Evolutionary conservation across 2,329 filamentous ascomycete species (phyloP), one percentile per base, ranked within the genome.

Genomic region (Scytalidium sp.): DNA sequence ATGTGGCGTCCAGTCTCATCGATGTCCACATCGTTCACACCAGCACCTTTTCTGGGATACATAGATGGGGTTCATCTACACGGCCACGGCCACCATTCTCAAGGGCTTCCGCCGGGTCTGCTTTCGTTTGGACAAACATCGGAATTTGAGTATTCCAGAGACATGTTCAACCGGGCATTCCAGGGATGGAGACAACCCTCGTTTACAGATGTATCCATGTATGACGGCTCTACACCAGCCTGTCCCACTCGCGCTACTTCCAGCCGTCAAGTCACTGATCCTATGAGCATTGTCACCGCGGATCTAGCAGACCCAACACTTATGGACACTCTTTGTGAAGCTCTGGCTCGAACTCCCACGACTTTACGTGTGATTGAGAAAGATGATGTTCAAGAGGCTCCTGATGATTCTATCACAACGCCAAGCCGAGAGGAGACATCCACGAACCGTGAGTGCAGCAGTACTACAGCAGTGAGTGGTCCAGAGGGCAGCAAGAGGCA

Each of bases 1-100:
- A 88, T 90, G 84, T 89, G 83, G 84, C 74, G 74, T 19, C 75
- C 75, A 32, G 66, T 70, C 17, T 67, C 72, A 13, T 67, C 71
- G 52, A 66, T 70, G 22, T 55, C 61, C 40, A 56, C 68, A 27
- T 61, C 60, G 45, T 52, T 60, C 44, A 46, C 55, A 36, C 60
- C 60, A 15, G 50, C 58, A 15, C 46, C 51, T 25, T 58, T 58
- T 6, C 56, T 69, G 63, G 48, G 70, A 66, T 41, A 73, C 67
- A 64, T 67, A 63, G 75, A 78, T 41, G 67, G 70, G 3, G 65
- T 74, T 2, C 78, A 84, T n/a, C 73, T 74, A 6, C 84, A 88
- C 61, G 70, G 78, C 2, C 84, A 88, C 58, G 87, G 85, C 1
- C 84, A 84, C 62, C 59, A 60, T 40, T n/a, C n/a, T n/a, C n/a